Base-by-base conservation (phyloP, 2,329 filamentous ascomycete genomes). In the Calonectria fujianensis region DNA sequence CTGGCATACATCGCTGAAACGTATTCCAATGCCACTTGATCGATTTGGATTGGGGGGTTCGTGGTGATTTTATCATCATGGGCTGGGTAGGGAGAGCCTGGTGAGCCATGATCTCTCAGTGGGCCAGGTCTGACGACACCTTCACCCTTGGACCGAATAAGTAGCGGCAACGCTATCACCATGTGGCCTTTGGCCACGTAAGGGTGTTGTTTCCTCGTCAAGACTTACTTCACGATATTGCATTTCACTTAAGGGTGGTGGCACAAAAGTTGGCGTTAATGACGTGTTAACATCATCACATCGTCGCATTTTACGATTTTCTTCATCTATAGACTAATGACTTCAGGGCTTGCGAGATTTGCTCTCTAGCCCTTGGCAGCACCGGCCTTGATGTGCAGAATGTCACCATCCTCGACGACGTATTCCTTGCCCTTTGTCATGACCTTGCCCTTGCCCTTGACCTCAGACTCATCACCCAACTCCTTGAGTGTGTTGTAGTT, bases 401-500 rank as follows among this genome's bases (percentile, higher is more conserved):
- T 93, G 78, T 93, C 95, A 65, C 95, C 95, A 83, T 97, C 95
- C 84, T 96, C 93, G 14, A 97, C 92, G 8, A 96, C 91, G 85
- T 99, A 98, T 67, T 98, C 96, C 89, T 98, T 98, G 84, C 97
- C 97, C 91, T 99, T 99, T 74, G 96, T 98, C 93, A 98, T 95
- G 79, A 99, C 86, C 90, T 99, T 99, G 82, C 97, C 97, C 86
- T 96, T 96, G 32, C 96, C 92, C 90, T 96, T 98, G 79, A 98
- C 94, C 79, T 94, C 92, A 31, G 92, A 89, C 89, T 99, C 97
- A 78, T 98, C 95, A 68, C 96, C 96, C 64, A 94, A 89, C 87
- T 98, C 97, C 88, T 94, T 95, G 69, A 99, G 88, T 2, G 90
- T 87, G 32, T 85, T 89, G 87, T 92, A 99, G 89, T 98, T 98